These are phyloP conservation scores for Gilbertella persicaria DNA, from an alignment of 371 early-diverging fungal genomes.

Conservation along the genomic window DNA sequence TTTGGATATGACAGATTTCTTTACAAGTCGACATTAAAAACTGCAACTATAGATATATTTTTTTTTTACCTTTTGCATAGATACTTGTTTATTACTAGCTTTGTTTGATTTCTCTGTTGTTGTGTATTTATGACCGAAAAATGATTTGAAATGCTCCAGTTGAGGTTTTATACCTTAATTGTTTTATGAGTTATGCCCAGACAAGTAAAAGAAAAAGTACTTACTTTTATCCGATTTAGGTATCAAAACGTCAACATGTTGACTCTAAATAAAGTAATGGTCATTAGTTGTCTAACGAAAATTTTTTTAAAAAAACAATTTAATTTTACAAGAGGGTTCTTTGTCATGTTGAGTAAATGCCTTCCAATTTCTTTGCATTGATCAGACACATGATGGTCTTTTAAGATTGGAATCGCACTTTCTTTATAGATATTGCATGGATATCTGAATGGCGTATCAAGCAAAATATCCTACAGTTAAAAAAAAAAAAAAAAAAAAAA, in stretches of 20 bases:
- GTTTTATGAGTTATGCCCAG: neutral
- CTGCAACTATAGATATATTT: too few species aligned
- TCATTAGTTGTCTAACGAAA: neutral
- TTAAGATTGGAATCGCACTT: conserved; percentile 22
- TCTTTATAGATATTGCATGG: conserved; percentile 27
- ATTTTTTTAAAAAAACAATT: too few species aligned
- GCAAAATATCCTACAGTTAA: conserved; percentile 6
- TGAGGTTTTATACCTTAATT: conserved; percentile 8
- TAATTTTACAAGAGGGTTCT: conserved; percentile 23
- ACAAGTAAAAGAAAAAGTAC: neutral
- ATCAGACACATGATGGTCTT: conserved; percentile 23
- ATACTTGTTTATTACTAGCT: neutral
- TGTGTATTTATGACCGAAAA: conserved; percentile 18
- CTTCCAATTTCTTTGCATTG: conserved; percentile 28
- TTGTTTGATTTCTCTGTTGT: neutral
- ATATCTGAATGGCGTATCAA: conserved; percentile 21
- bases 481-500: neutral
- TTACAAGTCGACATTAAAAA: too few species aligned
- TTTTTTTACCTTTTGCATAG: conserved; percentile 10
- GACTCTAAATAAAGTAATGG: conserved; percentile 28
- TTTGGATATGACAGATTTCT: neutral
- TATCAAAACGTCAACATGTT: conserved; percentile 34
- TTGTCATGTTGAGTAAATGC: conserved; percentile 24
- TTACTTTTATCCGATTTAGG: conserved; percentile 9
- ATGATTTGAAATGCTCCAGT: conserved; percentile 21